phyloP scores from a whole-genome alignment of 2,329 filamentous ascomycete species.

The Aureobasidium sp. region DNA sequence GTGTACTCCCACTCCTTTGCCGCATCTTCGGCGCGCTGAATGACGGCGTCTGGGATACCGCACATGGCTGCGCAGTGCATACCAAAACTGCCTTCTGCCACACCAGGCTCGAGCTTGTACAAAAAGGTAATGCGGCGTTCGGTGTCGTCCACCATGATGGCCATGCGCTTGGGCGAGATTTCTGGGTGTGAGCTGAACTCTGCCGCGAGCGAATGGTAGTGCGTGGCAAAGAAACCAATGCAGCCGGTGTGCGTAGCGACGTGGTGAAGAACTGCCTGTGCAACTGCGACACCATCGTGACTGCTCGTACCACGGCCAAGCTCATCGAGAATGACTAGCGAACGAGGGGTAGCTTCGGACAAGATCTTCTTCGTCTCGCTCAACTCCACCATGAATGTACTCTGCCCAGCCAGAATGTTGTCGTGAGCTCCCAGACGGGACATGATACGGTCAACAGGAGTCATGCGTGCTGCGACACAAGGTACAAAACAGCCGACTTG shows the following conservation, averaged over 20 bases:
- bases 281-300: constrained; percentile 94
- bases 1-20: constrained; percentile 95
- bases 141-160: constrained; percentile 82
- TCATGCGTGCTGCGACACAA: constrained; percentile 71
- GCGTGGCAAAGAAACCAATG: constrained; percentile 93
- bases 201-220: constrained; percentile 88
- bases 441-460: constrained; percentile 96
- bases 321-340: constrained; percentile 93
- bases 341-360: constrained; percentile 85
- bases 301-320: constrained; percentile 90
- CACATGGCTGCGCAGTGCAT: constrained; percentile 99
- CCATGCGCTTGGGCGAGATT: constrained; percentile 80
- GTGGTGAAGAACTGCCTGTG: constrained; percentile 94
- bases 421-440: constrained; percentile 94
- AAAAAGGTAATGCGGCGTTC: constrained; percentile 88
- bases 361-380: constrained; percentile 98
- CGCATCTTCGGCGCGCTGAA: constrained; percentile 79
- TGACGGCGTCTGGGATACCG: constrained; percentile 75
- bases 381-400: constrained; percentile 95
- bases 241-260: constrained; percentile 89
- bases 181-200: constrained; percentile 90
- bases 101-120: constrained; percentile 87
- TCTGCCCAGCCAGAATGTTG: constrained; percentile 97
- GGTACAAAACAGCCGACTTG: constrained; percentile 93
- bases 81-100: constrained; percentile 93